A percentile compares a stretch with the other conserved stretches of the same genome.
Evolutionary conservation across 2,329 filamentous ascomycete genomes (phyloP).

Genomic region (Arthrocladium fulminans): DNA sequence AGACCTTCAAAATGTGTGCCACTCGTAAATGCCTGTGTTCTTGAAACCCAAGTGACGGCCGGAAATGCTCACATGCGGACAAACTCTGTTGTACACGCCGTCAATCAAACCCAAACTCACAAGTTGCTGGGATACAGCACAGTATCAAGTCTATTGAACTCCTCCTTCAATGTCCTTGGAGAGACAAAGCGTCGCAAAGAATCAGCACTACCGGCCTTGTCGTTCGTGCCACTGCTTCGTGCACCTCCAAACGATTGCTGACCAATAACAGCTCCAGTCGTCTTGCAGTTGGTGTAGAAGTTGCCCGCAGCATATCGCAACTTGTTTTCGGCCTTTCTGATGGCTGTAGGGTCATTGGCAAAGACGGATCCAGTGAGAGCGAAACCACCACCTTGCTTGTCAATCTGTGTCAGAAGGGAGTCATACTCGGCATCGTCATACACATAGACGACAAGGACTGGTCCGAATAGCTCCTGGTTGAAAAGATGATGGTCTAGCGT

Average conservation of each 20-base stretch:
- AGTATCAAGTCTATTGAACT: slow-evolving; percentile 30
- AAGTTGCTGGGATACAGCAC: slow-evolving; percentile 21
- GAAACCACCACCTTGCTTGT: slow-evolving; percentile 37
- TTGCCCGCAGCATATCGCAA: slow-evolving; percentile 49
- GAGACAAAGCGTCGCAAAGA: slow-evolving; percentile 45
- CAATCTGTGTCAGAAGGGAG: slow-evolving; percentile 31
- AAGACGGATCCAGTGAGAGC: slow-evolving; percentile 45
- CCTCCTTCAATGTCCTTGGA: slow-evolving; percentile 46
- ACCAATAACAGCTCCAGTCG: slow-evolving; percentile 47
- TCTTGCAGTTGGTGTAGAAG: slow-evolving; percentile 53
- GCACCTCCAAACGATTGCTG: slow-evolving; percentile 50
- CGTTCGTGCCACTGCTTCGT: slow-evolving; percentile 47
- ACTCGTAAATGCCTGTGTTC: no score
- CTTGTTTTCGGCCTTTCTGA: slow-evolving; percentile 43
- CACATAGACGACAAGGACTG: slow-evolving; percentile 40
- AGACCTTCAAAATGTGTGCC: no score
- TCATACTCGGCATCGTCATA: slow-evolving; percentile 40
- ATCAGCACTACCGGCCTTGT: slow-evolving; percentile 47
- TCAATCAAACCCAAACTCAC: not conserved
- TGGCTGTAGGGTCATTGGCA: slow-evolving; percentile 40
- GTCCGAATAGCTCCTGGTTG: slow-evolving; percentile 43
- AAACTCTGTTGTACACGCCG: not conserved
- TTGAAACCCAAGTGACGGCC: not conserved
- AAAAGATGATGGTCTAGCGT: slow-evolving; percentile 39
- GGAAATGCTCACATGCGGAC: not conserved